Evolutionary conservation across 23 red algal species (phyloP).

Genomic region (Pyropia haitanensis): DNA sequence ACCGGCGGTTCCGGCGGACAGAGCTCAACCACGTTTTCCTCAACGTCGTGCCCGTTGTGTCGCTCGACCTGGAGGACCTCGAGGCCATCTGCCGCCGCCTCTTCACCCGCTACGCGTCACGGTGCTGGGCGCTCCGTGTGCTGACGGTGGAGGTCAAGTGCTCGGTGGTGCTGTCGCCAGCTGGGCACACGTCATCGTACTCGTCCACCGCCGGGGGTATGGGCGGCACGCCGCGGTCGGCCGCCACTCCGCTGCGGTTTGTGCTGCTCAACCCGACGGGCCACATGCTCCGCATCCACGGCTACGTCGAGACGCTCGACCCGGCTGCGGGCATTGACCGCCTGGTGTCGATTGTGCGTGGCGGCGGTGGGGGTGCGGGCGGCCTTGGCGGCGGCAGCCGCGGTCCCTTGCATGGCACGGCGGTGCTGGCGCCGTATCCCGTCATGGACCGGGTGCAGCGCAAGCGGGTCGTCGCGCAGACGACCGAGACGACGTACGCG

Average conservation of each 20-base stretch:
- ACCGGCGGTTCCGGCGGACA: constrained; percentile 73
- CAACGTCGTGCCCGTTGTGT: constrained; percentile 69
- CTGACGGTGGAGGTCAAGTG: constrained; percentile 92
- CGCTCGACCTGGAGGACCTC: constrained; percentile 89
- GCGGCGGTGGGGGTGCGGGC: no score
- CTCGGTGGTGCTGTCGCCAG: constrained; percentile 11
- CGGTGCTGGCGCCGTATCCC: constrained; percentile 87
- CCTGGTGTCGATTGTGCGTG: constrained; percentile 25
- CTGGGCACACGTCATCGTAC: background rate
- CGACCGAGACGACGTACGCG: constrained; percentile 92
- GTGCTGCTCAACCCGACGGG: constrained; percentile 94
- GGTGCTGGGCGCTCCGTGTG: constrained; percentile 86
- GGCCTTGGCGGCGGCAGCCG: constrained; percentile 21
- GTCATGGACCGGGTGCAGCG: constrained; percentile 93
- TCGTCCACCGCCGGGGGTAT: background rate
- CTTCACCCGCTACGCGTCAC: constrained; percentile 79
- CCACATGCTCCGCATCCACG: constrained; percentile 82
- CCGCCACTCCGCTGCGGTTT: constrained; percentile 79
- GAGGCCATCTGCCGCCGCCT: constrained; percentile 85
- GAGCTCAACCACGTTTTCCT: constrained; percentile 99
- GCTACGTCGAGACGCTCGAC: constrained; percentile 85
- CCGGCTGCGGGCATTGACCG: constrained; percentile 37
- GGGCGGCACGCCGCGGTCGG: constrained; percentile 3
- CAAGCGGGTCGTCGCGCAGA: constrained; percentile 84
- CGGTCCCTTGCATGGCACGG: constrained; percentile 77